A percentile compares a stretch with the other conserved stretches of the same genome.
phyloP scores from a whole-genome alignment of 2,329 filamentous ascomycete genomes.

The Sporothrix mexicana region DNA sequence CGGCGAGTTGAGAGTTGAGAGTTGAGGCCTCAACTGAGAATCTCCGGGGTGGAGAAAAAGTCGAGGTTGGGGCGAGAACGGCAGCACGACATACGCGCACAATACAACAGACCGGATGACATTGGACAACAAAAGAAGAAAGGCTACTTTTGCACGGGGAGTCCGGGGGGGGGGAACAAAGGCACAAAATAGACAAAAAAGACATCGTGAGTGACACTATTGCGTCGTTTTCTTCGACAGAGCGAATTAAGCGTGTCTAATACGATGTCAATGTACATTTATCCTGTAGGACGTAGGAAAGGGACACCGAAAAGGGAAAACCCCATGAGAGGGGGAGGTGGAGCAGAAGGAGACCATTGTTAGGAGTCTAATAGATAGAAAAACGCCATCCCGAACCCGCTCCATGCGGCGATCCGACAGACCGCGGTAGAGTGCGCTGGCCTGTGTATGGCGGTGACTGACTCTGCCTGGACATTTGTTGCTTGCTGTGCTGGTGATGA shows the following conservation, averaged over 20 bases:
- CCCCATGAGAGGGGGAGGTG: neutral
- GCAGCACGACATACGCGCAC: neutral
- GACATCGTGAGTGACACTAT: neutral
- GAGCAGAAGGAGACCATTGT: neutral
- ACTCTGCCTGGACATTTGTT: neutral
- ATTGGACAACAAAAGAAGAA: constrained; percentile 5
- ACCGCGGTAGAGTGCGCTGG: neutral
- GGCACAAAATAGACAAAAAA: neutral
- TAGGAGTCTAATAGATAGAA: neutral
- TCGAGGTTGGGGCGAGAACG: neutral
- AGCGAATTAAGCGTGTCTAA: neutral
- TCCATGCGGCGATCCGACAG: neutral
- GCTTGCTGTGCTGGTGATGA: too few relatives aligned
- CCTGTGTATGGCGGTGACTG: neutral
- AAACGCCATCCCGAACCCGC: neutral
- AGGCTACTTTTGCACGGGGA: neutral
- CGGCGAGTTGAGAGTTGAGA: neutral
- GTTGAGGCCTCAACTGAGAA: neutral
- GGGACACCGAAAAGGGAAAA: neutral
- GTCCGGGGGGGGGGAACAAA: neutral
- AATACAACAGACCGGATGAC: neutral
- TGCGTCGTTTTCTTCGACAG: neutral
- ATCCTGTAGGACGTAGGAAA: neutral
- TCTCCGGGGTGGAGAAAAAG: neutral
- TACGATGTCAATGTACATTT: neutral